These are phyloP conservation scores for Colletotrichum navitas DNA, from an alignment of 2,329 filamentous ascomycete species.

Conservation along the genomic window DNA sequence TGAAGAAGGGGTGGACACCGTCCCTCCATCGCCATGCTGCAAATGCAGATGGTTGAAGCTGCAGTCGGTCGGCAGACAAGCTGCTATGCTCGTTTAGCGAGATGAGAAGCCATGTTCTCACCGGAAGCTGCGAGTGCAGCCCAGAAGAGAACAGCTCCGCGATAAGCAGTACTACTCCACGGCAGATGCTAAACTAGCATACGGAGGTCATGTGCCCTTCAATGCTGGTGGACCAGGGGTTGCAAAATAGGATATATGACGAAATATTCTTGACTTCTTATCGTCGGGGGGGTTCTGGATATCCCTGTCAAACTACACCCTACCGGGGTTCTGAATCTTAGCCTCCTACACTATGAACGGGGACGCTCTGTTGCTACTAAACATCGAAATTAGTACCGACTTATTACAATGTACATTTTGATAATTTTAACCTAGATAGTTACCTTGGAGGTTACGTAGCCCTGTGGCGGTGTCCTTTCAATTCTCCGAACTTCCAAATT, in stretches of 20 bases:
- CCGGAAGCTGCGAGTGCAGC: background rate
- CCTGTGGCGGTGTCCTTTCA: too few relatives aligned
- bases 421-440: background rate
- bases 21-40: slow-evolving; percentile 5
- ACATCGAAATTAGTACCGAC: too few relatives aligned
- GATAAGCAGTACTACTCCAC: background rate
- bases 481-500: too few relatives aligned
- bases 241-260: slow-evolving; percentile 30
- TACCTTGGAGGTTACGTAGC: background rate
- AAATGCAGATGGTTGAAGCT: slow-evolving; percentile 8
- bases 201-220: slow-evolving; percentile 20
- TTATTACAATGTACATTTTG: too few relatives aligned
- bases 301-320: slow-evolving; percentile 1
- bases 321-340: background rate
- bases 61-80: background rate
- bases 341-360: background rate
- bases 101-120: slow-evolving; percentile 11
- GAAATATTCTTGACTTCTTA: slow-evolving; percentile 13
- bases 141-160: background rate
- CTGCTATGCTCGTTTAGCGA: background rate
- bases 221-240: slow-evolving; percentile 4
- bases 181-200: background rate
- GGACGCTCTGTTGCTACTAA: background rate
- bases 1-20: background rate
- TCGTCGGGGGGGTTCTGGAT: slow-evolving; percentile 1